Base-by-base conservation (phyloP, 1,284 basidiomycete genomes). In the Microbotryum intermedium region DNA sequence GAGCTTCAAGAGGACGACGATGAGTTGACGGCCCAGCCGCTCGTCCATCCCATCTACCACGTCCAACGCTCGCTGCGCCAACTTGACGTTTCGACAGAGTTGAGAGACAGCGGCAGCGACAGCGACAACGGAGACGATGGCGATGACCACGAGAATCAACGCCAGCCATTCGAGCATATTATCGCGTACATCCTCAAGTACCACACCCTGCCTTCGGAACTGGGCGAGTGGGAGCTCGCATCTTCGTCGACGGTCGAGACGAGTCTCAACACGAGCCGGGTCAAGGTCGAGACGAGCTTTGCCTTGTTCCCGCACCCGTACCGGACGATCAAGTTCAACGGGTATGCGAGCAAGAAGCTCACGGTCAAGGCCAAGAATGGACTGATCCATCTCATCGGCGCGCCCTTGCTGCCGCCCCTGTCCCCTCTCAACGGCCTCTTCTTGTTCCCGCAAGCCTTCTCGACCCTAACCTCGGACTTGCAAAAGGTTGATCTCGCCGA, bases 341-440 rank as follows among this genome's bases (percentile, higher is more conserved):
- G 23, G 21, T 65, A 65, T 44, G 28, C 56, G 3, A 18, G 29
- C 44, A 67, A 60, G 49, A 52, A 65, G 1, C 66, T 65, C 20
- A 59, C 67, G 16, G 57, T 73, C 61, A 56, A 66, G n/a, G 69
- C 72, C 13, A 71, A 71, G 66, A 73, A 73, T 52, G 70, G 61
- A n/a, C 28, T 58, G 42, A 66, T 66, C 46, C 55, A 61, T 53
- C 53, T 61, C 46, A 28, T 64, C 28, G 51, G 46, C 23, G 66
- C 57, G 1, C 71, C 72, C 2, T 60, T 73, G 21, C 49, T 71
- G 23, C 72, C 71, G 20, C 72, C 72, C 10, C 62, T 71, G 20
- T 53, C 64, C 4, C 65, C 71, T 2, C 60, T 73, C 13, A 68
- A 69, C 49, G 59, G 69, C 51, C 55, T 69, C 13, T 70, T 73